Evolutionary conservation across 495 filamentous ascomycete species (phyloP).

Genomic region (Penicillium dipodomyicola): DNA sequence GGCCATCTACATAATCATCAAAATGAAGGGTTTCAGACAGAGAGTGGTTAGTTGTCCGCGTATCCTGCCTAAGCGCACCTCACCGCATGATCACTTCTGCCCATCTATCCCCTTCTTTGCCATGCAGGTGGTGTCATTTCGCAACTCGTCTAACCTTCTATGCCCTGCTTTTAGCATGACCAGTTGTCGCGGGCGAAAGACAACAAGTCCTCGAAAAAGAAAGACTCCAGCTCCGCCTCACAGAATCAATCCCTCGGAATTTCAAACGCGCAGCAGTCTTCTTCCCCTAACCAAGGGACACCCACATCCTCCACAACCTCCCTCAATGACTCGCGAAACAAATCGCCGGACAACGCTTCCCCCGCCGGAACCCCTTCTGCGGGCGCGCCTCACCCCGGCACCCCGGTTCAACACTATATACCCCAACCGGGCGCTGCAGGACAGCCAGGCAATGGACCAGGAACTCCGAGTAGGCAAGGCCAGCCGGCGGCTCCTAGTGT

Average conservation of each 20-base stretch:
- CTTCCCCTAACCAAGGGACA: slow-evolving; percentile 62
- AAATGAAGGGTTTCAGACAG: slow-evolving; percentile 97
- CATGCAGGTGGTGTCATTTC: slow-evolving; percentile 14
- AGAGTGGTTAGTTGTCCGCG: slow-evolving; percentile 76
- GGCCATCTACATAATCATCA: slow-evolving; percentile 39
- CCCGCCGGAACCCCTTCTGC: slow-evolving; percentile 36
- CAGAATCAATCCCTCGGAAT: slow-evolving; percentile 45
- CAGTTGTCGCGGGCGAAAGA: slow-evolving; percentile 96
- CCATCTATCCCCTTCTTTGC: slow-evolving; percentile 16
- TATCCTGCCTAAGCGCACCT: slow-evolving; percentile 12
- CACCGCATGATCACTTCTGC: slow-evolving; percentile 21
- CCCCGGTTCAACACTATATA: slow-evolving; percentile 38
- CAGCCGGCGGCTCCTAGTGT: slow-evolving; percentile 77
- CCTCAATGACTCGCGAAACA: slow-evolving; percentile 81
- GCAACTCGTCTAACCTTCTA: slow-evolving; percentile 30
- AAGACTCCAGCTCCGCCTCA: slow-evolving; percentile 74
- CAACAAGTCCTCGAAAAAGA: slow-evolving; percentile 94
- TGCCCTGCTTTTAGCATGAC: slow-evolving; percentile 55
- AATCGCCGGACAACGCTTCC: slow-evolving; percentile 63
- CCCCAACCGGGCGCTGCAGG: slow-evolving; percentile 34
- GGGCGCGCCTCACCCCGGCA: slow-evolving; percentile 18
- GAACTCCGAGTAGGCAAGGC: slow-evolving; percentile 67
- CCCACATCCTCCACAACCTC: slow-evolving; percentile 85
- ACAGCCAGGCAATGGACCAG: slow-evolving; percentile 56
- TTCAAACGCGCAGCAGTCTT: slow-evolving; percentile 55